These are phyloP conservation scores for Pythium utonaiense DNA, from an alignment of 352 stramenopile species.

Conservation along the genomic window DNA sequence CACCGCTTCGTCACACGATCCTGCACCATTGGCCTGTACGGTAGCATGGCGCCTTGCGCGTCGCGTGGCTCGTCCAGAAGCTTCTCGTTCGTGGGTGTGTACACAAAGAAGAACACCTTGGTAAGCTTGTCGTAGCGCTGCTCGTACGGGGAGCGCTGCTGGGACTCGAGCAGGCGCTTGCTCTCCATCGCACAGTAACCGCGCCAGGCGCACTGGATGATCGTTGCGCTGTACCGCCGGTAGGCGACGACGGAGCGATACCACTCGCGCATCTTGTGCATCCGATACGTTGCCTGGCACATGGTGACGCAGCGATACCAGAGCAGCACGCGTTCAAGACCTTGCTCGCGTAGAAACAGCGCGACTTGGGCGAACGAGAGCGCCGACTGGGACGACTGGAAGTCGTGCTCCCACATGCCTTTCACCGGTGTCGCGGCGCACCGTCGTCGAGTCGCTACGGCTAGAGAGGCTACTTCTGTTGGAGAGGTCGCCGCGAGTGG, in stretches of 20 bases:
- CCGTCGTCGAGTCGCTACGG: conserved; percentile 26
- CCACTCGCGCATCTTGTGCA: conserved; percentile 49
- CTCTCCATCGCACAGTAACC: conserved; percentile 32
- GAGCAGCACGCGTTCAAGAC: conserved; percentile 48
- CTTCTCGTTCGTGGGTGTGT: conserved; percentile 61
- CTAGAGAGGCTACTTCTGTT: conserved; percentile 24
- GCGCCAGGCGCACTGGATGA: conserved; percentile 63
- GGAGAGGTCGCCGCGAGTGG: neutral
- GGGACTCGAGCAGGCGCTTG: conserved; percentile 40
- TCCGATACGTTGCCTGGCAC: conserved; percentile 55
- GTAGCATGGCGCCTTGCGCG: conserved; percentile 38
- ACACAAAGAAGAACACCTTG: conserved; percentile 60
- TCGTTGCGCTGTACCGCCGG: conserved; percentile 30
- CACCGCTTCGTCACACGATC: conserved; percentile 67
- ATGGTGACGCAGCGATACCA: conserved; percentile 49
- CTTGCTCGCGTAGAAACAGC: conserved; percentile 57
- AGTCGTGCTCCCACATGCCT: conserved; percentile 61
- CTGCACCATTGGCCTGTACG: conserved; percentile 68
- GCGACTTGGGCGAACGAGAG: conserved; percentile 65
- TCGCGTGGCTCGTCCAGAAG: conserved; percentile 59
- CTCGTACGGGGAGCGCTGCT: conserved; percentile 69
- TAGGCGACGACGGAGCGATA: conserved; percentile 40
- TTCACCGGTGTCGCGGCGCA: conserved; percentile 38
- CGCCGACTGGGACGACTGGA: conserved; percentile 3
- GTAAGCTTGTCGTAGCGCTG: conserved; percentile 55